Evolutionary conservation across 2,329 filamentous ascomycete species (phyloP).

Genomic region (Pyricularia sp.): DNA sequence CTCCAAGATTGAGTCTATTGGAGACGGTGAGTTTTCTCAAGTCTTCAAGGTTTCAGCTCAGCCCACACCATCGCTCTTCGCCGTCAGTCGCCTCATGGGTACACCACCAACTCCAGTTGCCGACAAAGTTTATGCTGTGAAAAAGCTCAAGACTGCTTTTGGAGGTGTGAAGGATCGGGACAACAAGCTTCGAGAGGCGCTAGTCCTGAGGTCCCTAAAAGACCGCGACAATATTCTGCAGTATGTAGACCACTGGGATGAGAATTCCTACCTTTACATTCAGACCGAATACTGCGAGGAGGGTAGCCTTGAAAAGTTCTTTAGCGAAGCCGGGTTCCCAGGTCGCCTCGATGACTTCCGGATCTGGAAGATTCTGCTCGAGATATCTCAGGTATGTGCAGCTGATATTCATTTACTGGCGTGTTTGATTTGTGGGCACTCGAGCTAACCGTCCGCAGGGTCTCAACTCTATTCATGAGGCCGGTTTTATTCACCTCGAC

Average conservation of each 20-base stretch:
- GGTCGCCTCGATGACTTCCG: conserved; percentile 90
- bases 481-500: conserved; percentile 74
- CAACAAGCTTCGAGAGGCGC: conserved; percentile 71
- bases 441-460: conserved; percentile 42
- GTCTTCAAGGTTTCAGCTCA: conserved; percentile 62
- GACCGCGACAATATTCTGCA: conserved; percentile 76
- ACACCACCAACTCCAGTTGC: conserved; percentile 40
- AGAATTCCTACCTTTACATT: conserved; percentile 77
- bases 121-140: conserved; percentile 71
- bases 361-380: conserved; percentile 94
- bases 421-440: background rate
- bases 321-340: conserved; percentile 68
- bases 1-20: conserved; percentile 65
- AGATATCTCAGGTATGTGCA: conserved; percentile 56
- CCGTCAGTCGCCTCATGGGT: conserved; percentile 12
- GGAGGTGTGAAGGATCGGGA: conserved; percentile 69
- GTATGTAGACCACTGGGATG: conserved; percentile 79
- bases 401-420: conserved; percentile 19
- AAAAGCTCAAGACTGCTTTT: conserved; percentile 77
- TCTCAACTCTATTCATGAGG: conserved; percentile 77
- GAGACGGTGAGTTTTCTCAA: conserved; percentile 83
- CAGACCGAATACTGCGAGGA: conserved; percentile 96
- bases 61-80: conserved; percentile 18
- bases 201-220: conserved; percentile 61
- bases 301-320: conserved; percentile 76